Percentiles rank a stretch among this genome's conserved stretches.
Conservation (phyloP, 768 basidiomycete genomes). For the Royoungia palumana region DNA sequence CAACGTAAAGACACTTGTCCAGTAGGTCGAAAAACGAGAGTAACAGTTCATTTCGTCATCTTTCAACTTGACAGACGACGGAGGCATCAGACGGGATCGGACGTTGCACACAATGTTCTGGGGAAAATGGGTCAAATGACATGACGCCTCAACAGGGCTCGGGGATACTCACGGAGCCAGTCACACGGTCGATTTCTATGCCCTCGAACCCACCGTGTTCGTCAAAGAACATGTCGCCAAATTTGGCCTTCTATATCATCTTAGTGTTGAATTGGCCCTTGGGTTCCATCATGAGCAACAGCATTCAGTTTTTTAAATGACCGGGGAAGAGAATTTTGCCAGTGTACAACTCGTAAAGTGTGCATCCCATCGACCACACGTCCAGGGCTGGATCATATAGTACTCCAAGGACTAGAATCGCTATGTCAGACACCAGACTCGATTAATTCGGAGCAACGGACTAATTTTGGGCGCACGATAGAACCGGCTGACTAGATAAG, state of each 20-base stretch:
- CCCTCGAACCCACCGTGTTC: conserved; percentile 85
- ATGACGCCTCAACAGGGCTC: conserved; percentile 1
- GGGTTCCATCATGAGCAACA: conserved; percentile 96
- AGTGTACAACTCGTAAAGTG: conserved; percentile 92
- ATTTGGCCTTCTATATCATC: conserved; percentile 92
- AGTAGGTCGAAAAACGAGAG: conserved; percentile 83
- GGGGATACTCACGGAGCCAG: conserved; percentile 65
- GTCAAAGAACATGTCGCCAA: conserved; percentile 91
- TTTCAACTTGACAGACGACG: conserved; percentile 71
- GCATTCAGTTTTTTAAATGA: conserved; percentile 96
- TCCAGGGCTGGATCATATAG: conserved; percentile 94
- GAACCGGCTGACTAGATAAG: conserved; percentile 95
- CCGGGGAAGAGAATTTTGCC: conserved; percentile 98
- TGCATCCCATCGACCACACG: conserved; percentile 97
- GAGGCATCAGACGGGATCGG: conserved; percentile 81
- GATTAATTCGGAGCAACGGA: conserved; percentile 38
- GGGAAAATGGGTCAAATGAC: conserved; percentile 20
- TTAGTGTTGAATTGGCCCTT: conserved; percentile 92
- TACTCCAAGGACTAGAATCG: conserved; percentile 75
- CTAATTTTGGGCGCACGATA: conserved; percentile 99
- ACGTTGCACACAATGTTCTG: conserved; percentile 84
- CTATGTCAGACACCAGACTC: conserved; percentile 14
- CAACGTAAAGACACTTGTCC: conserved; percentile 84
- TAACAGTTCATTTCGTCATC: conserved; percentile 83
- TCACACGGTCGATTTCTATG: conserved; percentile 80